These are phyloP conservation scores for Fusarium luffae DNA, from an alignment of 2,329 filamentous ascomycete genomes.

Conservation along the genomic window DNA sequence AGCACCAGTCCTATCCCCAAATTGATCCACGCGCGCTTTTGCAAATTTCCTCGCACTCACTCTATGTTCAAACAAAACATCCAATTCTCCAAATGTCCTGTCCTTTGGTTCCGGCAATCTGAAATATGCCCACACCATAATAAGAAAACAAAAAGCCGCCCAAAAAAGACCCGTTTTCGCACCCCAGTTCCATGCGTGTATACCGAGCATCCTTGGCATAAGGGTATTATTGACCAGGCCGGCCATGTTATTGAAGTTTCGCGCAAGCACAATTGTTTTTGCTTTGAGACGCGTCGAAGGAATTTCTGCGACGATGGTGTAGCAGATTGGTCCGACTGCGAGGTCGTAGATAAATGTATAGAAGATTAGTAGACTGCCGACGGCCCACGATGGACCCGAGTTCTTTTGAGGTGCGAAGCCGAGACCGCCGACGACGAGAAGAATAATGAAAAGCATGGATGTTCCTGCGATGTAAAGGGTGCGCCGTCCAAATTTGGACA, in stretches of 20 bases:
- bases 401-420: slow-evolving; percentile 62
- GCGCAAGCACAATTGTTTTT: slow-evolving; percentile 59
- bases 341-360: slow-evolving; percentile 57
- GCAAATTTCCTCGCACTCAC: slow-evolving; percentile 56
- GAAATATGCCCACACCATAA: slow-evolving; percentile 61
- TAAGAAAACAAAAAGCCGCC: slow-evolving; percentile 53
- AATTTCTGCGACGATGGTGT: slow-evolving; percentile 77
- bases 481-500: slow-evolving; percentile 57
- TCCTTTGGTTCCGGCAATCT: slow-evolving; percentile 65
- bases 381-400: slow-evolving; percentile 58
- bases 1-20: slow-evolving; percentile 29
- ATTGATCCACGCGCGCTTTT: slow-evolving; percentile 36
- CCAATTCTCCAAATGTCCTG: slow-evolving; percentile 65
- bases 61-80: slow-evolving; percentile 62
- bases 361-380: slow-evolving; percentile 57
- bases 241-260: slow-evolving; percentile 60
- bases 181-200: slow-evolving; percentile 58
- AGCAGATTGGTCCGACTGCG: slow-evolving; percentile 70
- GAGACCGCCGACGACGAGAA: slow-evolving; percentile 56
- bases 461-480: slow-evolving; percentile 58
- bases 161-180: slow-evolving; percentile 62
- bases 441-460: slow-evolving; percentile 59
- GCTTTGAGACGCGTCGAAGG: slow-evolving; percentile 58
- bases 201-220: slow-evolving; percentile 58
- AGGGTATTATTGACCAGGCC: slow-evolving; percentile 59